phyloP scores from a whole-genome alignment of 202 grass and related monocot genomes.

The Sporobolus alterniflorus region DNA sequence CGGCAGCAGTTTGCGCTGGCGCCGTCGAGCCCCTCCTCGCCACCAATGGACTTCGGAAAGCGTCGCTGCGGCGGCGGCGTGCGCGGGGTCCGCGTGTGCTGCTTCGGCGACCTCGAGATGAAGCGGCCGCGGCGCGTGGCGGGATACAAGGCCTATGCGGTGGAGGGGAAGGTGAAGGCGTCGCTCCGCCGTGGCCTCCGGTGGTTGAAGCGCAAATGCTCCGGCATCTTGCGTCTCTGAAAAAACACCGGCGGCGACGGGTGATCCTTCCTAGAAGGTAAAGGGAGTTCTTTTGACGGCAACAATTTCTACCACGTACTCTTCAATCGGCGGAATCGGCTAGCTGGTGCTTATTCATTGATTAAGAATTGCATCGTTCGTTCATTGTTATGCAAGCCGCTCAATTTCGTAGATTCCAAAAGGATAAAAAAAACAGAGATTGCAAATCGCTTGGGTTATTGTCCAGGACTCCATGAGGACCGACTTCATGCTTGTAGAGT shows the following conservation, averaged over 20 bases:
- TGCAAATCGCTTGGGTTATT: background rate
- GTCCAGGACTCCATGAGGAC: background rate
- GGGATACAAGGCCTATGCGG: constrained; percentile 60
- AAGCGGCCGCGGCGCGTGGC: constrained; percentile 63
- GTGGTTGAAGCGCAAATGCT: constrained; percentile 74
- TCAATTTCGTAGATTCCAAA: background rate
- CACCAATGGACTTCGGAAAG: background rate
- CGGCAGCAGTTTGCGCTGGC: constrained; percentile 24
- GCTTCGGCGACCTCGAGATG: constrained; percentile 70
- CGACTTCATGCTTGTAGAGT: background rate
- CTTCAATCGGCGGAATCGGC: background rate
- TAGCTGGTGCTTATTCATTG: background rate
- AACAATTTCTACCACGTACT: background rate
- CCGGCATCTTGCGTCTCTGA: constrained; percentile 53
- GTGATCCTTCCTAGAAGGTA: background rate
- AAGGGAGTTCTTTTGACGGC: background rate
- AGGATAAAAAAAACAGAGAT: background rate
- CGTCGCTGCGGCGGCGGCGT: constrained; percentile 6
- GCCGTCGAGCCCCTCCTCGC: constrained; percentile 24
- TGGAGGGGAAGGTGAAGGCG: constrained; percentile 67
- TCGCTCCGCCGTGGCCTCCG: constrained; percentile 53
- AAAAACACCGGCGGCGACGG: background rate
- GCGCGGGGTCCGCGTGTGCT: constrained; percentile 19
- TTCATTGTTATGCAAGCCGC: background rate
- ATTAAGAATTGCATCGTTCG: background rate